Evolutionary conservation across 352 stramenopile species (phyloP), one percentile per base, ranked within the genome.

Genomic region (Bremia lactucae): DNA sequence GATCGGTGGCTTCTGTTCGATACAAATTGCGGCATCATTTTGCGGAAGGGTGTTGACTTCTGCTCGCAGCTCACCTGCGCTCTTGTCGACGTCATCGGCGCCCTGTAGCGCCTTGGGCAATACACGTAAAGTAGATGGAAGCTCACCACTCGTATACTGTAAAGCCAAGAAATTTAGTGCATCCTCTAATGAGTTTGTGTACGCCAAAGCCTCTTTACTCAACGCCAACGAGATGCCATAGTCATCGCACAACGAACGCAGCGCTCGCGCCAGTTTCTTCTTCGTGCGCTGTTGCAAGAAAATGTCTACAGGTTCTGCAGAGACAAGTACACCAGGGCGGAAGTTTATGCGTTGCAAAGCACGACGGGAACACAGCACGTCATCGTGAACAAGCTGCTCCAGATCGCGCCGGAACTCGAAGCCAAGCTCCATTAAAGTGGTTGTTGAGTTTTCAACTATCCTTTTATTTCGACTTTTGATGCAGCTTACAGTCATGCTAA

Each of bases 151-250:
- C 15, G 66, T 18, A 22, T 62, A 41, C 42, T 86, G 72, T 37
- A 86, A 50, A 37, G 66, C 52, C 28, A 88, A 37, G 39, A 85
- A 88, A 44, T 39, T 47, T 36, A 88, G 57, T 22, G 76, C 72
- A 43, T 88, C 72, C 46, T 86, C 76, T 21, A 80, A 57, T 2
- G 64, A 60, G 49, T 88, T 88, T 3, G 62, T 59, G 45, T 83
- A 81, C 25, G 35, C 43, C 15, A 86, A 53, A 14, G 72, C 72
- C 20, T 83, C 65, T 18, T 37, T 43, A 5, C 43, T 45, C 23
- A 68, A 53, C 9, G 31, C 46, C 18, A 62, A 43, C 5, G 49
- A 46, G 16, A 68, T 56, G 2, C 54, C 65, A 15, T 78, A 85
- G 29, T 83, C 65, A 13, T 82, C 67, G 6, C 48, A 56, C n/a